A percentile compares a stretch with the other conserved stretches of the same genome.
Conservation (phyloP, 2,329 filamentous ascomycete genomes). For the Aspergillus quadricinctus region DNA sequence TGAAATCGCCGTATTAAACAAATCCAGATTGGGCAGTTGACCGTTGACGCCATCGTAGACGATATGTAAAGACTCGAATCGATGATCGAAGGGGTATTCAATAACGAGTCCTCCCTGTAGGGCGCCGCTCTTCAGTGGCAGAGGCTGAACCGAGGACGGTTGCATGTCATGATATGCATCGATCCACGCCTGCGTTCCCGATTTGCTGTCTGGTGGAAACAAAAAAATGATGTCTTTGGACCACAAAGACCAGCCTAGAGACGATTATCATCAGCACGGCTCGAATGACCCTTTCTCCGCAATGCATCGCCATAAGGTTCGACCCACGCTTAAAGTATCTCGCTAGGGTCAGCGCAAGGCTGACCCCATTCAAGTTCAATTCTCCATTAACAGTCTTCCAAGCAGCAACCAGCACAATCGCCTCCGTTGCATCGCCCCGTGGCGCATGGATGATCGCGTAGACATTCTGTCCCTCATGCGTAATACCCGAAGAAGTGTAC, state of each 20-base stretch:
- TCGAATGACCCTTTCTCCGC: neutral
- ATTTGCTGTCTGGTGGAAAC: constrained; percentile 80
- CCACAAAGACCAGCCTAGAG: constrained; percentile 85
- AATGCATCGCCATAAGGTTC: neutral
- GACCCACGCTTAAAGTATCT: constrained; percentile 82
- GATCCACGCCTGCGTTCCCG: constrained; percentile 93
- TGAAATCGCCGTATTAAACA: constrained; percentile 88
- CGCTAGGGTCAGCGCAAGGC: constrained; percentile 78
- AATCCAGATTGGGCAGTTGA: constrained; percentile 88
- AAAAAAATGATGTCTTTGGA: constrained; percentile 97
- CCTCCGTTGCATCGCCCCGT: constrained; percentile 92
- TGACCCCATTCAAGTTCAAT: constrained; percentile 81
- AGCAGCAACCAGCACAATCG: constrained; percentile 84
- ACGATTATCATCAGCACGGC: constrained; percentile 11
- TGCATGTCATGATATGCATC: constrained; percentile 96
- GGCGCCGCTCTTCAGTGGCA: constrained; percentile 87
- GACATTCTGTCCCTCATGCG: constrained; percentile 77
- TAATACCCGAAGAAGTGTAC: constrained; percentile 72
- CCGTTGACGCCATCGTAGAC: constrained; percentile 95
- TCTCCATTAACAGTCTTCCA: constrained; percentile 78
- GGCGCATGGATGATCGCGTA: constrained; percentile 93
- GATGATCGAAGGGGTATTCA: constrained; percentile 80
- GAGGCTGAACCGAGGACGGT: constrained; percentile 62
- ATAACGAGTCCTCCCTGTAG: constrained; percentile 90
- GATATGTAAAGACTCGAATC: constrained; percentile 84